A percentile compares a stretch with the other conserved stretches of the same genome.
Evolutionary conservation across 139 green algal genomes (phyloP).

Genomic region (Picochlorum sp.): DNA sequence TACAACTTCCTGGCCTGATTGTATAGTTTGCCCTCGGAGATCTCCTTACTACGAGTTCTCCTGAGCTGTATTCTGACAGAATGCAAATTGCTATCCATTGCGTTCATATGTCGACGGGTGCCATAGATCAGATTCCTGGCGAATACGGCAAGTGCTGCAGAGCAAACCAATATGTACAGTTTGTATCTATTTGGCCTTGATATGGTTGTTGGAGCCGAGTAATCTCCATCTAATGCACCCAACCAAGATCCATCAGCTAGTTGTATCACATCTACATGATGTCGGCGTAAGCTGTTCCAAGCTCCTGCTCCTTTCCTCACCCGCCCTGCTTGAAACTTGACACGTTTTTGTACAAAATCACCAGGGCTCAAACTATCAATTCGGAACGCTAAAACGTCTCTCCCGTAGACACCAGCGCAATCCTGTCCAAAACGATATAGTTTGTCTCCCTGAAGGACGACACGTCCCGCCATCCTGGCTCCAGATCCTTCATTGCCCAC

Average conservation of each 20-base stretch:
- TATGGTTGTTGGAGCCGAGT: background rate
- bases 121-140: too few species aligned
- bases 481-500: constrained; percentile 1
- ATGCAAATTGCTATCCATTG: too few species aligned
- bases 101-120: too few species aligned
- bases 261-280: constrained; percentile 38
- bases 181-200: background rate
- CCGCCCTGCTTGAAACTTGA: constrained; percentile 4
- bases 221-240: constrained; percentile 35
- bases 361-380: constrained; percentile 19
- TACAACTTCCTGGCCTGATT: background rate
- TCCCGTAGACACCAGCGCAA: constrained; percentile 31
- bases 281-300: constrained; percentile 28
- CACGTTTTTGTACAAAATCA: constrained; percentile 19
- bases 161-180: background rate
- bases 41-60: too few species aligned
- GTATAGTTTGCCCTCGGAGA: background rate
- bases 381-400: constrained; percentile 20
- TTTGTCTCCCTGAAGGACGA: constrained; percentile 13
- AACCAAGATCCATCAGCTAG: constrained; percentile 25
- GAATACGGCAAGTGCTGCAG: background rate
- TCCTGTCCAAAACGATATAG: constrained; percentile 40
- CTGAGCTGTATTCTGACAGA: too few species aligned
- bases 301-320: background rate
- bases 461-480: constrained; percentile 20